A percentile compares a stretch with the other conserved stretches of the same genome.
Evolutionary conservation across 192 early-diverging fungal genomes (phyloP).

Genomic region (Backusella sp.): DNA sequence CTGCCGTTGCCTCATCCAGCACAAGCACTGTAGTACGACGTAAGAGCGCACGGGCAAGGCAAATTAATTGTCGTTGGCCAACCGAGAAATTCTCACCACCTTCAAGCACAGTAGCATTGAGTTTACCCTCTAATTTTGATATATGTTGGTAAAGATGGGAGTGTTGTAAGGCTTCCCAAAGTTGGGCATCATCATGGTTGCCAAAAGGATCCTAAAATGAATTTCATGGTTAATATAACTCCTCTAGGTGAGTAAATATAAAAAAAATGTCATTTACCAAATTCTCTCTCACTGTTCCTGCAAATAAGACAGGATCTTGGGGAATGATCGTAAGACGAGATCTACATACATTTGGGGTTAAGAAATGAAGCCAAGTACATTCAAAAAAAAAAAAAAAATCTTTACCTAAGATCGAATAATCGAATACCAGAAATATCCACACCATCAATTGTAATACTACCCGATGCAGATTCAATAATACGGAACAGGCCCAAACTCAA

Average conservation of each 20-base stretch:
- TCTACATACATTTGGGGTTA: not conserved
- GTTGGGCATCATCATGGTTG: constrained; percentile 43
- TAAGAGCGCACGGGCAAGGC: constrained; percentile 62
- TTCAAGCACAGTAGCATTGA: constrained; percentile 67
- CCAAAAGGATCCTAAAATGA: constrained; percentile 43
- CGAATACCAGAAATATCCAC: constrained; percentile 48
- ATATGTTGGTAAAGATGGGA: constrained; percentile 67
- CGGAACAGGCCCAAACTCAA: constrained; percentile 60
- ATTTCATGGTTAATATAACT: no score
- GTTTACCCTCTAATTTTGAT: constrained; percentile 50
- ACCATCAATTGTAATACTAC: constrained; percentile 52
- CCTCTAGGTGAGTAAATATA: not conserved
- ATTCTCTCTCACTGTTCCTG: constrained; percentile 51
- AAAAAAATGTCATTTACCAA: constrained; percentile 28
- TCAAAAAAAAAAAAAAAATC: no score
- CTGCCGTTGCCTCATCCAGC: constrained; percentile 84
- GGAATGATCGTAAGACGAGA: constrained; percentile 4
- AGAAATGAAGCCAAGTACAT: not conserved
- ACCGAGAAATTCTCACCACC: constrained; percentile 79
- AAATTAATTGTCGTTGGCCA: constrained; percentile 64
- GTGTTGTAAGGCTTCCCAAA: constrained; percentile 68
- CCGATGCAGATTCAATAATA: constrained; percentile 53
- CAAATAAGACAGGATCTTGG: constrained; percentile 1
- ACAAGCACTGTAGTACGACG: constrained; percentile 70
- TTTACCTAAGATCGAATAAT: constrained; percentile 50